Conservation (phyloP, 768 basidiomycete genomes). For the Serendipita indica region DNA sequence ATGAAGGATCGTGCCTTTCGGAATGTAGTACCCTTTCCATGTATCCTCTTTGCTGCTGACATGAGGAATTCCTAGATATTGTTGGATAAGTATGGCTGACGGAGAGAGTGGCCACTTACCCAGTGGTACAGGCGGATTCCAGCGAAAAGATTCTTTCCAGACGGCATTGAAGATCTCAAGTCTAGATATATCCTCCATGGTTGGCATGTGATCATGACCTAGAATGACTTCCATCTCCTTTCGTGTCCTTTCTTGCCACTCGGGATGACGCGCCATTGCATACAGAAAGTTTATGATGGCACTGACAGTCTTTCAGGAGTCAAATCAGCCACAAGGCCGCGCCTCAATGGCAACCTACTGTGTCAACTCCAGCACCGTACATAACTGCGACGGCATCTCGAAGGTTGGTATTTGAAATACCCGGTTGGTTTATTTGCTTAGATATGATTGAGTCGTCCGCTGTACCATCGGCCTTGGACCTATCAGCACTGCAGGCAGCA, state of each 20-base stretch:
- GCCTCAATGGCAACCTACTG: background rate
- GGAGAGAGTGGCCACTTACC: background rate
- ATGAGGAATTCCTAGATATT: background rate
- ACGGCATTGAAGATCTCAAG: background rate
- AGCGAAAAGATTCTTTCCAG: background rate
- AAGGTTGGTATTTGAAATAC: background rate
- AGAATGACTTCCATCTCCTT: background rate
- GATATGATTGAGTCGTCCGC: background rate
- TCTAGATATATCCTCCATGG: background rate
- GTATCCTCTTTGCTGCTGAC: background rate
- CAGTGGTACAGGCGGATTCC: background rate
- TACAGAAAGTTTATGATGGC: background rate
- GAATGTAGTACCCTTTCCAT: background rate
- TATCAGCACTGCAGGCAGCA: background rate
- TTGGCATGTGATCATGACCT: background rate
- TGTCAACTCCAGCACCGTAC: background rate
- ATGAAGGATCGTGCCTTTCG: background rate
- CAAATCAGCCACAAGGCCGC: background rate
- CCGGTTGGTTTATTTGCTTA: background rate
- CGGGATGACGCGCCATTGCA: background rate
- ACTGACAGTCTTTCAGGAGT: background rate
- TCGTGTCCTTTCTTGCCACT: background rate
- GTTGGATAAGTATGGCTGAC: background rate
- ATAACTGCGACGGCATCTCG: background rate
- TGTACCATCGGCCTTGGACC: background rate